These are phyloP conservation scores for Pleurotus djamor DNA, from an alignment of 768 basidiomycete genomes.

Conservation along the genomic window DNA sequence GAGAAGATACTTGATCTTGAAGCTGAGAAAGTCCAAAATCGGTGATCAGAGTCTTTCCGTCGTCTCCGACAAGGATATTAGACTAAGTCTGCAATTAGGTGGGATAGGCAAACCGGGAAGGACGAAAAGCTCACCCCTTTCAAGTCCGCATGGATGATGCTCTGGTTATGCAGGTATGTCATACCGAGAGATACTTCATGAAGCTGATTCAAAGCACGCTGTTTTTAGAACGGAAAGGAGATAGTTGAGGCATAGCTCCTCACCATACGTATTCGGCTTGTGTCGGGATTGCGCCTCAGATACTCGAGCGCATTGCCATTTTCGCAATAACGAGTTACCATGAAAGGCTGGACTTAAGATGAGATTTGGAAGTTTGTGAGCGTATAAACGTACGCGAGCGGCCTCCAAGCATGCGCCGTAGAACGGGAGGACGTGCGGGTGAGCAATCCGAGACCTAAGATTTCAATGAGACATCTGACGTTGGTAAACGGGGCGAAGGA, in stretches of 20 bases:
- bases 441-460: slow-evolving; percentile 20
- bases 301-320: slow-evolving; percentile 15
- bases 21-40: slow-evolving; percentile 46
- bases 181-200: slow-evolving; percentile 7
- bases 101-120: too few species aligned
- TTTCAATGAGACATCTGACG: too few species aligned
- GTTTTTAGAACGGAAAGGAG: slow-evolving; percentile 23
- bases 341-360: neutral
- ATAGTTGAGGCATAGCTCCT: slow-evolving; percentile 6
- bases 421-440: slow-evolving; percentile 32
- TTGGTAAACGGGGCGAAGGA: too few species aligned
- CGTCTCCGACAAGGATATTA: slow-evolving; percentile 35
- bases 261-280: slow-evolving; percentile 13
- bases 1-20: slow-evolving; percentile 17
- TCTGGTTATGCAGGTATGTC: slow-evolving; percentile 1
- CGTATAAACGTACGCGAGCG: neutral
- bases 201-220: neutral
- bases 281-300: slow-evolving; percentile 7
- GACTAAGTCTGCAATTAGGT: too few species aligned
- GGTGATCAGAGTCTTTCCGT: slow-evolving; percentile 35
- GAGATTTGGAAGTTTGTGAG: slow-evolving; percentile 1
- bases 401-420: slow-evolving; percentile 22
- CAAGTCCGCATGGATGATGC: slow-evolving; percentile 6
- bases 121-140: slow-evolving; percentile 2
- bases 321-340: slow-evolving; percentile 18